These are phyloP conservation scores for cucumber (Cucumis sativus) DNA, from an alignment of 306 rosid species.

Conservation along the genomic window Cucumber_9930_V3 NC_026657.2:34249501-34250000, in stretches of 20 bases:
- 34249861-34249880: neutral
- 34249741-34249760: neutral
- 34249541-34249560: conserved; percentile 25
- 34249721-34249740: conserved; percentile 7
- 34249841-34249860: neutral
- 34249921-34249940: neutral
- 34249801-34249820: neutral
- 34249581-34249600: conserved; percentile 32
- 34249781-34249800: neutral
- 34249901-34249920: neutral
- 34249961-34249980: neutral
- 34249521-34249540: conserved; percentile 38
- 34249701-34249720: neutral
- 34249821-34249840: neutral
- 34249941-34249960: neutral
- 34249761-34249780: neutral
- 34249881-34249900: neutral
- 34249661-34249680: conserved; percentile 36
- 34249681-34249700: conserved; percentile 2
- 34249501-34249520: conserved; percentile 43
- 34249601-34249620: conserved; percentile 35
- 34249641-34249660: conserved; percentile 37
- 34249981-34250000: neutral
- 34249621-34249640: conserved; percentile 42
- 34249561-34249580: conserved; percentile 33